Percentiles rank a stretch among this genome's conserved stretches.
Conservation (phyloP, 2,329 filamentous ascomycete genomes). For the Neonectria hederae region DNA sequence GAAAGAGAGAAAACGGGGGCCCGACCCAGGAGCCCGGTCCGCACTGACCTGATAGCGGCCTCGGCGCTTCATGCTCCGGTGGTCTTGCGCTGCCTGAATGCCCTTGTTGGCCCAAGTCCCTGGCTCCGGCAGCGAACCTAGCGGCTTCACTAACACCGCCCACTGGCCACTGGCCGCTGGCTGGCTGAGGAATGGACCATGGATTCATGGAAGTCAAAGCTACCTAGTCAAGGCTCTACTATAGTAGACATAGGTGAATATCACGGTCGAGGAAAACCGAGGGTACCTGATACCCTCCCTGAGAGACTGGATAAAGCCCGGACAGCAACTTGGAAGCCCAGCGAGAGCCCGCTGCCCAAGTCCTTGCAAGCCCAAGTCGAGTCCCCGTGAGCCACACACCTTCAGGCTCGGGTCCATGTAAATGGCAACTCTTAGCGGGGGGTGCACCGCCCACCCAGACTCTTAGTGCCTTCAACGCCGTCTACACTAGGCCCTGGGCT, state of each 20-base stretch:
- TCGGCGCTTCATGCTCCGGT: not conserved
- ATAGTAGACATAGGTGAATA: too few species aligned
- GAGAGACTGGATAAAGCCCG: slow-evolving; percentile 5
- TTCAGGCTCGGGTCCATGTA: not conserved
- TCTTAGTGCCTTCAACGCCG: not conserved
- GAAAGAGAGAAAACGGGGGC: slow-evolving; percentile 17
- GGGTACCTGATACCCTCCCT: slow-evolving; percentile 29
- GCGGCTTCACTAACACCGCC: slow-evolving; percentile 8
- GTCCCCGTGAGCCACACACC: not conserved
- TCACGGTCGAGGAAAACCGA: slow-evolving; percentile 19
- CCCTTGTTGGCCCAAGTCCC: slow-evolving; percentile 11
- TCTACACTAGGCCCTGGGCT: not conserved
- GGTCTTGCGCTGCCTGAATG: not conserved
- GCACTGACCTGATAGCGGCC: slow-evolving; percentile 36
- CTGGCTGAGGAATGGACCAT: slow-evolving; percentile 14
- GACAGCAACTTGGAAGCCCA: not conserved
- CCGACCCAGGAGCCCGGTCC: slow-evolving; percentile 36
- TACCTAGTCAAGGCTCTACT: not conserved
- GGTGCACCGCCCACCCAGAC: not conserved
- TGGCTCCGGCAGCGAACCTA: slow-evolving; percentile 17
- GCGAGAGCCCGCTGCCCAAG: too few species aligned
- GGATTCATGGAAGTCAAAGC: not conserved
- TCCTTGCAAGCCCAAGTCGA: not conserved
- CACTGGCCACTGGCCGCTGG: slow-evolving; percentile 7
- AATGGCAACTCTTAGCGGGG: not conserved